These are phyloP conservation scores for Tolypocladium cylindrosporum DNA, from an alignment of 2,329 filamentous ascomycete species.

Conservation along the genomic window DNA sequence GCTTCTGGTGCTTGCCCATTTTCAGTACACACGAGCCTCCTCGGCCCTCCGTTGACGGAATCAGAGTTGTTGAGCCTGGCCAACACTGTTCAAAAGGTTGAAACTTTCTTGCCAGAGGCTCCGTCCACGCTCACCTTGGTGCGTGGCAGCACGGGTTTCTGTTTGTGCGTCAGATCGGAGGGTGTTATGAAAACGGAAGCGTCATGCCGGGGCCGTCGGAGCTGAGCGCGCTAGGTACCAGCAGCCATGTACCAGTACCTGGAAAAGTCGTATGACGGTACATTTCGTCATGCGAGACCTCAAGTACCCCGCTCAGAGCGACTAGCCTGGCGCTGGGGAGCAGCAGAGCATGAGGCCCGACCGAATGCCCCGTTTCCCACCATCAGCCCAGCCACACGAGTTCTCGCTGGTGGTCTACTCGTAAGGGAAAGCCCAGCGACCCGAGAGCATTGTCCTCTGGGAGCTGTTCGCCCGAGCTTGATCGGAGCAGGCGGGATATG, in stretches of 20 bases:
- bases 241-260: constrained; percentile 19
- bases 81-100: neutral
- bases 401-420: neutral
- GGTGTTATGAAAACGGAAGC: constrained; percentile 1
- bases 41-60: neutral
- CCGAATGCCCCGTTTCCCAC: neutral
- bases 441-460: neutral
- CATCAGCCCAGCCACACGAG: neutral
- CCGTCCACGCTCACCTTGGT: neutral
- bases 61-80: neutral
- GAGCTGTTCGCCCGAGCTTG: neutral
- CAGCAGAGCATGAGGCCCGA: neutral
- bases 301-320: constrained; percentile 19
- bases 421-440: neutral
- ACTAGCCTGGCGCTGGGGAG: neutral
- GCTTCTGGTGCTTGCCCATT: neutral
- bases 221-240: constrained; percentile 14
- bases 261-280: constrained; percentile 24
- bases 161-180: neutral
- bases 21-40: neutral
- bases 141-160: neutral
- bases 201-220: constrained; percentile 3
- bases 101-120: neutral
- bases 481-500: neutral
- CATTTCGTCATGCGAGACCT: constrained; percentile 21